phyloP scores from a whole-genome alignment of 495 filamentous ascomycete species.

The Lepraria neglecta region DNA sequence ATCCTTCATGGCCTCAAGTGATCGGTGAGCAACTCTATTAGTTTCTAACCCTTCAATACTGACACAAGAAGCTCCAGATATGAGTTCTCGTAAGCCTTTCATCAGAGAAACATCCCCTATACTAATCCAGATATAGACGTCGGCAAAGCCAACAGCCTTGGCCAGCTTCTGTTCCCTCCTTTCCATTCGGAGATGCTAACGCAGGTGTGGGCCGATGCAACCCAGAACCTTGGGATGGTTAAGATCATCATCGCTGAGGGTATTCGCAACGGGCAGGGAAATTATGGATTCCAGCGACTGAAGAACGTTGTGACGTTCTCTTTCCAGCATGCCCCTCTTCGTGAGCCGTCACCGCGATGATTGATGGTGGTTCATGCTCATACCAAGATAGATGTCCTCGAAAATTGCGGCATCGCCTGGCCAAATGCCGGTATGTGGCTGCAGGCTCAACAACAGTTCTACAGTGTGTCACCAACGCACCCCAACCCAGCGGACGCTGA shows the following conservation, averaged over 20 bases:
- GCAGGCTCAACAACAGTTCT: slow-evolving; percentile 38
- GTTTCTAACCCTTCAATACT: background rate
- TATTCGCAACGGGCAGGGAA: slow-evolving; percentile 44
- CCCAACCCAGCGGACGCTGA: slow-evolving; percentile 35
- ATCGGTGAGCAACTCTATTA: slow-evolving; percentile 37
- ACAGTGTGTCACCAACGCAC: slow-evolving; percentile 34
- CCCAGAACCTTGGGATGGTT: slow-evolving; percentile 64
- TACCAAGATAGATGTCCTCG: slow-evolving; percentile 55
- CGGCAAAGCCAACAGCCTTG: slow-evolving; percentile 54
- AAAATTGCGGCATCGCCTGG: slow-evolving; percentile 73
- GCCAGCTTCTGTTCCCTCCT: slow-evolving; percentile 61
- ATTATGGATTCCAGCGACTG: slow-evolving; percentile 57
- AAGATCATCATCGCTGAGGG: slow-evolving; percentile 75
- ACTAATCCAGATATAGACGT: slow-evolving; percentile 42
- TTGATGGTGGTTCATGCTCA: slow-evolving; percentile 25
- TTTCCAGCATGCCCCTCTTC: slow-evolving; percentile 78
- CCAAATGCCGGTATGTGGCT: slow-evolving; percentile 71
- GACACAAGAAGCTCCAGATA: slow-evolving; percentile 15
- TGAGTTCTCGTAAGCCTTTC: slow-evolving; percentile 17
- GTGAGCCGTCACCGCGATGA: slow-evolving; percentile 41
- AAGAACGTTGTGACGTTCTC: slow-evolving; percentile 73
- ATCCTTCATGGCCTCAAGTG: slow-evolving; percentile 56
- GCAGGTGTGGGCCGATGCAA: slow-evolving; percentile 66
- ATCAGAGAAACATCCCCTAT: background rate
- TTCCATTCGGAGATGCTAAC: slow-evolving; percentile 67